A percentile compares a stretch with the other conserved stretches of the same genome.
phyloP scores from a whole-genome alignment of 495 filamentous ascomycete genomes.

The Penicillium samsonianum region DNA sequence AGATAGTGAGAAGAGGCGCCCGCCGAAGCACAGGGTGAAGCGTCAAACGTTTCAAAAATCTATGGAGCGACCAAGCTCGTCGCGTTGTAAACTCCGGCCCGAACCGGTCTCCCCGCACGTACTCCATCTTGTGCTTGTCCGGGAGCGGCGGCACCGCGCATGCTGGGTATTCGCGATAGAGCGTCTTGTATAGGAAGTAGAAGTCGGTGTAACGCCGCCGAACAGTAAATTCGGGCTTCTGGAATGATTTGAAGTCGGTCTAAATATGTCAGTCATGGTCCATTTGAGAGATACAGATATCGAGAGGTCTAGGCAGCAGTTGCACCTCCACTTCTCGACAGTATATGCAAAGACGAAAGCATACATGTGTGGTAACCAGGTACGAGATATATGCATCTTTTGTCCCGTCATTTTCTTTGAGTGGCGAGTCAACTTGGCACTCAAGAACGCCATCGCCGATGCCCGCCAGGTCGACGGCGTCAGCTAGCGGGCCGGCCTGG shows the following conservation, averaged over 20 bases:
- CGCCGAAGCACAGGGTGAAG: constrained; percentile 91
- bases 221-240: constrained; percentile 70
- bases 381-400: constrained; percentile 98
- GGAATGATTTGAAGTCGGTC: constrained; percentile 93
- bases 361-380: constrained; percentile 84
- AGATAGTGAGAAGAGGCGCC: constrained; percentile 74
- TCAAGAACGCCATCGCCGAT: constrained; percentile 79
- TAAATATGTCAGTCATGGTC: constrained; percentile 40
- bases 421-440: constrained; percentile 75
- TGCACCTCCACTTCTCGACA: neutral
- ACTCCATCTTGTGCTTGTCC: constrained; percentile 98
- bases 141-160: constrained; percentile 93
- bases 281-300: neutral
- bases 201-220: constrained; percentile 96
- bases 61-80: constrained; percentile 85
- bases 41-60: constrained; percentile 84
- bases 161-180: constrained; percentile 82
- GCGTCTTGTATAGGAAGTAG: constrained; percentile 90
- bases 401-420: constrained; percentile 91
- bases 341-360: constrained; percentile 27
- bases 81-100: constrained; percentile 90
- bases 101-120: constrained; percentile 94
- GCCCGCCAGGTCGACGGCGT: constrained; percentile 63
- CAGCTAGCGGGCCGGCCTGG: constrained; percentile 57
- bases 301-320: constrained; percentile 24